Evolutionary conservation across 208 protist species (phyloP), one percentile per base, ranked within the genome.

Genomic region (Trypanosoma cruzi): DNA sequence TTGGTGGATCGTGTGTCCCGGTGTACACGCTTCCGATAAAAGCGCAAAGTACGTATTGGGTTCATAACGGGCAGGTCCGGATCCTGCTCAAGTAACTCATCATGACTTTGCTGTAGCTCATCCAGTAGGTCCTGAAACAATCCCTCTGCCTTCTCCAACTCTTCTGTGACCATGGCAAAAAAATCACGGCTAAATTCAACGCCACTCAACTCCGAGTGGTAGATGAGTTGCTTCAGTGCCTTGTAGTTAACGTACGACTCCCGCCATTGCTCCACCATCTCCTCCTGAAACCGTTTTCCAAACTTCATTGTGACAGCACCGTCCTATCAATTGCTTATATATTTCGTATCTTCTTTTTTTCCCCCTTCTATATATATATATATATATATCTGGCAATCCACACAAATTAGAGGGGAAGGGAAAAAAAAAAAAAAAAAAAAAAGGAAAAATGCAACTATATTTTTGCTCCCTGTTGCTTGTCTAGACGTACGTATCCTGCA

Each of bases 241-340:
- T 96, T 94, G 73, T 96, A 96, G 66, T 84, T 88, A 37, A 96
- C 87, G 75, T 96, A 96, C 68, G 79, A 88, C 20, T 85, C 83
- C n/a, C 68, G 70, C 89, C 92, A 96, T 64, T 96, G 77, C 26
- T 81, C 80, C 46, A 95, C 83, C 31, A 92, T 84, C 73, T 96
- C 88, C 62, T 94, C 86, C 54, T 84, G 75, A 59, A 96, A 48
- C 36, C 92, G 92, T 76, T 96, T 96, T 18, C 92, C 92, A 67
- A 96, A 96, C 86, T 96, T 96, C 92, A 96, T 95, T 29, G 31
- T 60, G 31, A 28, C n/a, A 16, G 46, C 48, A 53, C 2, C 26
- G 36, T n/a, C 26, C 22, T 28, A 52, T 52, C 16, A n/a, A 5
- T 26, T 52, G 48, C 8, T 52, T 52, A 4, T 52, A 4, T 63